These are phyloP conservation scores for Crucibulum cyathiforme DNA, from an alignment of 1,284 basidiomycete genomes.

Conservation along the genomic window DNA sequence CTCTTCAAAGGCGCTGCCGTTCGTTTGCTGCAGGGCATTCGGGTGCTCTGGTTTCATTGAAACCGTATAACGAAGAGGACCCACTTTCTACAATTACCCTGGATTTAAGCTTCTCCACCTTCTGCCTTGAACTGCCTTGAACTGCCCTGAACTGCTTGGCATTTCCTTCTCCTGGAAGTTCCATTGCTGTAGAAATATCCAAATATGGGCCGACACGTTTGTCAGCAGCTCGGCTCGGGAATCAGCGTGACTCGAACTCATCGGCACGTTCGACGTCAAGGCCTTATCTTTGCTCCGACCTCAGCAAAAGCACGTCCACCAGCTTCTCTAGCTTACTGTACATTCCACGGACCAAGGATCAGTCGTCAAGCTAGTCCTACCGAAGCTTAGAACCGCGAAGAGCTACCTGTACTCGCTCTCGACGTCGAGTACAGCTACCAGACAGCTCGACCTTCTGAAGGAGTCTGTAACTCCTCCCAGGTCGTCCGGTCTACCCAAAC, in stretches of 20 bases:
- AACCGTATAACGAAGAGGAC: no score
- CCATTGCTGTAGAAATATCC: no score
- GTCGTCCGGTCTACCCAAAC: conserved; percentile 37
- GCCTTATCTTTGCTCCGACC: background rate
- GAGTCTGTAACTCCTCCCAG: conserved; percentile 27
- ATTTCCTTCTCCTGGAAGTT: no score
- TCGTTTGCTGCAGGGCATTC: no score
- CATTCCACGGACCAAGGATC: background rate
- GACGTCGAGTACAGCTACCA: background rate
- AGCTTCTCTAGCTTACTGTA: background rate
- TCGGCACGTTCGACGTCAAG: background rate
- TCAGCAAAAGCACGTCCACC: background rate
- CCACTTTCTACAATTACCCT: no score
- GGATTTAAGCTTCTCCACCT: no score
- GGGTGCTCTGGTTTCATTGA: no score
- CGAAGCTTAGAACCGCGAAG: background rate
- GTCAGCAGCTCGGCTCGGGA: background rate
- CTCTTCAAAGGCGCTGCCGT: no score
- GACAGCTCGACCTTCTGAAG: conserved; percentile 22
- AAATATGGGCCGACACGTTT: background rate
- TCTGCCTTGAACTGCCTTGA: no score
- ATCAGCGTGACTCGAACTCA: background rate
- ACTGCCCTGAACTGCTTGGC: no score
- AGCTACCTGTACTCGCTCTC: background rate
- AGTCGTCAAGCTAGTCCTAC: no score